phyloP scores from a whole-genome alignment of 495 filamentous ascomycete species.

The Xylaria bambusicola region DNA sequence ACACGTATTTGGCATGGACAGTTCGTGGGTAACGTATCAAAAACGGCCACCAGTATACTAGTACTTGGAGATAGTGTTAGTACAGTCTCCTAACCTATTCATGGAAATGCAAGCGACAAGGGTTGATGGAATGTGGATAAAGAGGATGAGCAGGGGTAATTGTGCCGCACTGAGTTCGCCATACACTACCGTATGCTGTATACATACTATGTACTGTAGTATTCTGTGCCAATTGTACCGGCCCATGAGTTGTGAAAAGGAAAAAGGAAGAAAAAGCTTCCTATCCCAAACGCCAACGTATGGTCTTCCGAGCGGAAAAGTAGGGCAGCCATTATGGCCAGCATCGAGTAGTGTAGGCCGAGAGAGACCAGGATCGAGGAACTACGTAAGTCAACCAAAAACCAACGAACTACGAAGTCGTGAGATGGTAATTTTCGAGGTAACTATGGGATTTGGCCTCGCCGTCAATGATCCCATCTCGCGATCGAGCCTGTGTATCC shows the following conservation, averaged over 20 bases:
- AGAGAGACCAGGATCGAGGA: no score
- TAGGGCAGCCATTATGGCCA: no score
- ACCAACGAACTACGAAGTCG: constrained; percentile 12
- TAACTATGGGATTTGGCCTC: neutral
- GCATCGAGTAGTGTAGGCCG: no score
- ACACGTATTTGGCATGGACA: neutral
- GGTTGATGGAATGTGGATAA: constrained; percentile 3
- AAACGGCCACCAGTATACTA: neutral
- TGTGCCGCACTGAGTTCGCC: neutral
- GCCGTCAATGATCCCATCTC: neutral
- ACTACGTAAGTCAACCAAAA: no score
- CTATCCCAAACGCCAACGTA: no score
- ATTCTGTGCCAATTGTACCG: no score
- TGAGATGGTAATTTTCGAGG: constrained; percentile 1
- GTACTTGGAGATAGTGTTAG: neutral
- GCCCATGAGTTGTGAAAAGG: no score
- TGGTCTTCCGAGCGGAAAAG: no score
- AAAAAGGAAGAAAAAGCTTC: no score
- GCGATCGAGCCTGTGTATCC: constrained; percentile 1
- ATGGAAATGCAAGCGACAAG: neutral
- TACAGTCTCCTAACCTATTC: neutral
- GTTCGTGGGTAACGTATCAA: neutral
- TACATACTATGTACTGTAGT: no score
- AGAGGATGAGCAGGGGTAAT: neutral
- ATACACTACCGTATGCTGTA: neutral